Conservation (phyloP, 176 grass and related monocot species). For the Cocos nucifera region DNA sequence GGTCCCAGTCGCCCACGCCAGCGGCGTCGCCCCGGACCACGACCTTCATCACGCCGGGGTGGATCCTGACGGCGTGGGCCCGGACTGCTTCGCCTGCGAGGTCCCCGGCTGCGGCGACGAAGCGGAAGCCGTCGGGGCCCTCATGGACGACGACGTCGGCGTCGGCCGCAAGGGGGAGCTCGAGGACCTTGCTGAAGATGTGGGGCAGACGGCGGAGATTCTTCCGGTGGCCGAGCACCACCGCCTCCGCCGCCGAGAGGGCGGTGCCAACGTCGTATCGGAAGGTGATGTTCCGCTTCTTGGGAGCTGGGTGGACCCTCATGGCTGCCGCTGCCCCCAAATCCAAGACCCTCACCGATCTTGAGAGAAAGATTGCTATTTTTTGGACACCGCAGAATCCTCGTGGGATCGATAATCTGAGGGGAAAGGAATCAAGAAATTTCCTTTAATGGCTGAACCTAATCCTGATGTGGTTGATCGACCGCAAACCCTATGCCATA, state of each 20-base stretch:
- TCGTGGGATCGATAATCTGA: no score
- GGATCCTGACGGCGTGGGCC: slow-evolving; percentile 41
- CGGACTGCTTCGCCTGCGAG: slow-evolving; percentile 15
- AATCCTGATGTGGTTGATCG: no score
- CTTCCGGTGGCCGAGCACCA: slow-evolving; percentile 16
- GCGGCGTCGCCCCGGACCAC: slow-evolving; percentile 32
- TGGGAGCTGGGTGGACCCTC: slow-evolving; percentile 29
- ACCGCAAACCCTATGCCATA: no score
- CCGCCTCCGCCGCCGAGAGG: background rate
- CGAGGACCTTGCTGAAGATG: slow-evolving; percentile 80
- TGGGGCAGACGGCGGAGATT: slow-evolving; percentile 70
- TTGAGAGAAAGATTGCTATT: no score
- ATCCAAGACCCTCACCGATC: background rate
- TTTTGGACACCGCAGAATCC: no score
- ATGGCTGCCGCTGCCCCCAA: slow-evolving; percentile 13
- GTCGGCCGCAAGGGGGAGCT: slow-evolving; percentile 72
- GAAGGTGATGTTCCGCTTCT: slow-evolving; percentile 7
- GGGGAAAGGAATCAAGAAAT: no score
- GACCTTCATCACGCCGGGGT: slow-evolving; percentile 59
- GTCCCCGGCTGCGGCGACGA: slow-evolving; percentile 22
- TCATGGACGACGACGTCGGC: slow-evolving; percentile 48
- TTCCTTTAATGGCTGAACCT: no score
- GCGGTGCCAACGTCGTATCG: slow-evolving; percentile 10
- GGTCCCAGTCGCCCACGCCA: background rate
- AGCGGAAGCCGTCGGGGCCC: slow-evolving; percentile 46